A percentile compares a stretch with the other conserved stretches of the same genome.
phyloP scores from a whole-genome alignment of 1,139 yeast species.

The Nematodospora anomalae region DNA sequence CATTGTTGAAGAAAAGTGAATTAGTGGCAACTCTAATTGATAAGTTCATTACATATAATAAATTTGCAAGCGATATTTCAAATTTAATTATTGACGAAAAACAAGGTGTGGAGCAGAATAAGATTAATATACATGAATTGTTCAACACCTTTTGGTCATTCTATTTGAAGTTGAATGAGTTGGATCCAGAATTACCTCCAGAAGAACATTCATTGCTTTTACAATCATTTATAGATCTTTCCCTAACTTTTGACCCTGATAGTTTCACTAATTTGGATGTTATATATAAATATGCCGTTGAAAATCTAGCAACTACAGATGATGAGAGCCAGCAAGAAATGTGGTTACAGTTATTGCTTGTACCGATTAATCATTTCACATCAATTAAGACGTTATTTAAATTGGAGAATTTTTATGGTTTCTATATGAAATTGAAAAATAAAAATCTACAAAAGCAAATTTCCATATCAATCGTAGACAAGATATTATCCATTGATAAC shows the following conservation, averaged over 20 bases:
- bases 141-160: conserved; percentile 69
- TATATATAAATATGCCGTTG: conserved; percentile 59
- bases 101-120: conserved; percentile 1
- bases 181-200: conserved; percentile 62
- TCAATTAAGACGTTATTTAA: conserved; percentile 30
- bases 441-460: conserved; percentile 37
- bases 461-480: conserved; percentile 43
- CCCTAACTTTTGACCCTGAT: conserved; percentile 67
- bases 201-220: conserved; percentile 67
- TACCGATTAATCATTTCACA: conserved; percentile 52
- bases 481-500: conserved; percentile 23
- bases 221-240: conserved; percentile 62
- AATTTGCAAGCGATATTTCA: conserved; percentile 25
- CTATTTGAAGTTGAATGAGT: conserved; percentile 51
- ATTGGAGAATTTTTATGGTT: conserved; percentile 42
- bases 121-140: conserved; percentile 24
- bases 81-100: conserved; percentile 3
- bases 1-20: conserved; percentile 65
- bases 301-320: conserved; percentile 32
- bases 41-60: conserved; percentile 63
- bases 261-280: conserved; percentile 60
- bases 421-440: conserved; percentile 39
- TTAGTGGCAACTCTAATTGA: conserved; percentile 71
- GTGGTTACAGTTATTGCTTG: conserved; percentile 55
- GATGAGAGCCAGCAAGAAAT: conserved; percentile 27